Evolutionary conservation across 306 rosid species (phyloP).

Genomic region (Sicyos edulis): DNA sequence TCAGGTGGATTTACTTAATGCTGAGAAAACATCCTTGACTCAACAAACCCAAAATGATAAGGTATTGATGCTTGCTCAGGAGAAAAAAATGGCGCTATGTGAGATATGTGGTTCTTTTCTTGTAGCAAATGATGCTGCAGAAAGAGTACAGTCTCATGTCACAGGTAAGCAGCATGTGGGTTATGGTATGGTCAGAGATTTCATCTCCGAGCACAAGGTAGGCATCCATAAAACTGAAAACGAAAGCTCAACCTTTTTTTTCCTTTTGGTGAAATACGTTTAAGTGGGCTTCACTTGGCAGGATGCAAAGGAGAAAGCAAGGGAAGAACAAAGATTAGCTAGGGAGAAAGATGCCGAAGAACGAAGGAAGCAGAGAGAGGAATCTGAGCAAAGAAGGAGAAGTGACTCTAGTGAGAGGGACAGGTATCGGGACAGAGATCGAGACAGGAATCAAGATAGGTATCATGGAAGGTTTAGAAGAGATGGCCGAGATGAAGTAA

Average conservation of each 20-base stretch:
- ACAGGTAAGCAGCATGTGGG: constrained; percentile 99
- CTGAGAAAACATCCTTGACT: constrained; percentile 75
- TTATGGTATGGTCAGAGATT: constrained; percentile 97
- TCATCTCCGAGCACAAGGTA: constrained; percentile 77
- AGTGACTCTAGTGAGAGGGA: constrained; percentile 81
- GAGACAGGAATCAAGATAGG: constrained; percentile 67
- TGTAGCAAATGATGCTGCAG: constrained; percentile 96
- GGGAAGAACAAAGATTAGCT: constrained; percentile 72
- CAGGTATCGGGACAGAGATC: constrained; percentile 55
- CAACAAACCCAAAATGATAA: constrained; percentile 66
- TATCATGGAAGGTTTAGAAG: constrained; percentile 71
- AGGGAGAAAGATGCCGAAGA: constrained; percentile 89
- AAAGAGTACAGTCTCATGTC: constrained; percentile 92
- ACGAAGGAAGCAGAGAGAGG: constrained; percentile 80
- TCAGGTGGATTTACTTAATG: constrained; percentile 84
- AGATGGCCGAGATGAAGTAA: constrained; percentile 62
- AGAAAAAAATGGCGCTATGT: constrained; percentile 97
- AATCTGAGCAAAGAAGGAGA: constrained; percentile 50
- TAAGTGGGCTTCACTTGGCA: constrained; percentile 31
- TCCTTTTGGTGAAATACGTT: constrained; percentile 11
- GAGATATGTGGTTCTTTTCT: constrained; percentile 99
- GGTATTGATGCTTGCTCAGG: constrained; percentile 75
- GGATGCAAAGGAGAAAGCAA: constrained; percentile 74
- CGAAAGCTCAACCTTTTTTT: constrained; percentile 15
- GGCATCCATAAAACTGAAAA: constrained; percentile 16